Evolutionary conservation across 2,329 filamentous ascomycete genomes (phyloP), one percentile per base, ranked within the genome.

Genomic region (Ophiocordyceps camponoti-floridani): DNA sequence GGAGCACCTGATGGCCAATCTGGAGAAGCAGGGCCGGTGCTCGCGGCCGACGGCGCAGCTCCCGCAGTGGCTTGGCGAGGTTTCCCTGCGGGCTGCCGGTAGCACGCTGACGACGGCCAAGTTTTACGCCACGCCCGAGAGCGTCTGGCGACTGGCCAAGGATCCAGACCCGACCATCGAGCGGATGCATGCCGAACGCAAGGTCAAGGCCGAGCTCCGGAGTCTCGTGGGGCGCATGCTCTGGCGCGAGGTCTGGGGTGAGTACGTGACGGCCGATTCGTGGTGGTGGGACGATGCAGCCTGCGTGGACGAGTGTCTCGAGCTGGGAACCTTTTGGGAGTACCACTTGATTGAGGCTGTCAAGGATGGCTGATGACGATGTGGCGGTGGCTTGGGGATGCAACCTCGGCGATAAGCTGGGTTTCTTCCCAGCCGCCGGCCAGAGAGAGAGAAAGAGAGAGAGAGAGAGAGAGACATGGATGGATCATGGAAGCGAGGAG

Each of bases 231-330:
- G 73, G 0, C 65, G 73, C 33, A 68, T 73, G 62, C 58, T 80
- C 16, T 80, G 76, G 76, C 65, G 67, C 52, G 70, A 78, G 51
- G 66, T 75, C 12, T 80, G 75, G 76, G 75, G 75, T 0, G 53
- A 55, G 3, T 69, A 65, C 47, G 66, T 76, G 9, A 65, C 62
- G 3, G 65, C 64, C 0, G 56, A 65, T 5, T 60, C 54, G 40
- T 78, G 74, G 74, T 80, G 76, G 76, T 79, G 75, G 75, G 72
- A 79, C 40, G 69, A 77, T 30, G 57, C 62, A 12, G 63, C 58
- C 1, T 73, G 72, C 46, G 58, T 75, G 2, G 62, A 69, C 38
- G 75, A 79, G 55, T 79, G 75, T 47, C 53, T 67, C 14, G 58
- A 66, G 45, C 54, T 70, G 48, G 67, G 67, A 4, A 79, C 75